These are phyloP conservation scores for Senna siamea DNA, from an alignment of 306 rosid species.

Conservation along the genomic window DNA sequence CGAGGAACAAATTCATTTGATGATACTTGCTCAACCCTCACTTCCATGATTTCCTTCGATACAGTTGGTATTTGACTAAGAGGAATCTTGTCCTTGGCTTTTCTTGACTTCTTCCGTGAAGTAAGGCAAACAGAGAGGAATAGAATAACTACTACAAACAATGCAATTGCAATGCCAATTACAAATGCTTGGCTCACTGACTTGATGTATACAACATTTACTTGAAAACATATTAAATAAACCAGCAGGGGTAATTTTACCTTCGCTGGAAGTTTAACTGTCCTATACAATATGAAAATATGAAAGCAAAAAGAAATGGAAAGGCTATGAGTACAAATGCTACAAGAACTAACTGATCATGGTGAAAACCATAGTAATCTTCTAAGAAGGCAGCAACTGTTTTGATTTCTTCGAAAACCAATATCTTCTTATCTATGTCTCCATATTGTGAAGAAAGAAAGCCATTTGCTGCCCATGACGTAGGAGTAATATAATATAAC, in stretches of 20 bases:
- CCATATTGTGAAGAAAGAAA: background rate
- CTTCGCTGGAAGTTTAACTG: background rate
- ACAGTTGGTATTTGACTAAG: conserved; percentile 73
- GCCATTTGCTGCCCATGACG: background rate
- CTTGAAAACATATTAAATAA: background rate
- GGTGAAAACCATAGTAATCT: background rate
- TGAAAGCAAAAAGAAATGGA: background rate
- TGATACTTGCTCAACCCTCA: conserved; percentile 78
- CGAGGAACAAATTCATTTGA: conserved; percentile 70
- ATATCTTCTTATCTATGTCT: background rate
- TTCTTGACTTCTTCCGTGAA: conserved; percentile 72
- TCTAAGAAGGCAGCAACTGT: background rate
- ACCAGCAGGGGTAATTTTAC: background rate
- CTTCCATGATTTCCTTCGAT: conserved; percentile 94
- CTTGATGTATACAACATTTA: no score
- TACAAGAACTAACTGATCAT: background rate
- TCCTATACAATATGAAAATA: background rate
- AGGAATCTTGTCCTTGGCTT: conserved; percentile 56
- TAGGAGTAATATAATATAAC: background rate
- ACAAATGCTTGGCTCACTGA: no score
- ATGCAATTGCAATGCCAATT: conserved; percentile 77
- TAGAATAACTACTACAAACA: conserved; percentile 71
- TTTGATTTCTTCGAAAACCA: background rate
- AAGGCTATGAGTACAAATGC: background rate
- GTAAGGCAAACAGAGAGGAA: conserved; percentile 77